Evolutionary conservation across 495 filamentous ascomycete species (phyloP), one percentile per base, ranked within the genome.

Genomic region (Aspergillus affinis): DNA sequence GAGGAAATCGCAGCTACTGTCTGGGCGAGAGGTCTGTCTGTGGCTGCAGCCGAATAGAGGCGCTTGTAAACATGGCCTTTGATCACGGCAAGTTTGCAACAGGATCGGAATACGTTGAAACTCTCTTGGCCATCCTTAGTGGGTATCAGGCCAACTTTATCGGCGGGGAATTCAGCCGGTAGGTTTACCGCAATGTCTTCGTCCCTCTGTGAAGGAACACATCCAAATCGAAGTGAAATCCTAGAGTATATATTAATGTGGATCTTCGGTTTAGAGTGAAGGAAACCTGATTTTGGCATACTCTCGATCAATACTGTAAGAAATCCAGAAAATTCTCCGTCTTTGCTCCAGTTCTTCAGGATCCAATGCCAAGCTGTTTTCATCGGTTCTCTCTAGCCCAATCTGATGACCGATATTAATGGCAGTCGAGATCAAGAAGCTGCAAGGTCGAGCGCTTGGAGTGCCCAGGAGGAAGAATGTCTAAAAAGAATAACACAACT

Each of bases 271-370:
- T 23, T 17, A 2, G 6, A 0, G 17, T 15, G 1, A 27, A 19
- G 8, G 9, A 0, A 8, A 20, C n/a, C 47, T 19, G 10, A 7
- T 51, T 5, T 32, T 30, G 23, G 0, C 60, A 29, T 61, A 66
- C 65, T 67, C 65, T 52, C 56, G 57, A 59, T 67, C 65, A 6
- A 67, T 49, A 26, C 61, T 61, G 50, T 63, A 67, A n/a, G 61
- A 52, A 12, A 67, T 57, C 65, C 61, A 67, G 29, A 67, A 67
- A 12, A 63, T 26, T 15, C 48, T 59, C 6, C 50, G 55, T 27
- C 59, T 55, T 7, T 67, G 55, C 27, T 61, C 47, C 15, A 30
- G 7, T 9, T 67, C 59, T 18, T 63, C 56, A 6, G 53, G 2
- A 6, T 41, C 59, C 1, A 61, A 29, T 9, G 29, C 9, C 3